Conservation (phyloP, 768 basidiomycete species). For the Russula dissimulans region DNA sequence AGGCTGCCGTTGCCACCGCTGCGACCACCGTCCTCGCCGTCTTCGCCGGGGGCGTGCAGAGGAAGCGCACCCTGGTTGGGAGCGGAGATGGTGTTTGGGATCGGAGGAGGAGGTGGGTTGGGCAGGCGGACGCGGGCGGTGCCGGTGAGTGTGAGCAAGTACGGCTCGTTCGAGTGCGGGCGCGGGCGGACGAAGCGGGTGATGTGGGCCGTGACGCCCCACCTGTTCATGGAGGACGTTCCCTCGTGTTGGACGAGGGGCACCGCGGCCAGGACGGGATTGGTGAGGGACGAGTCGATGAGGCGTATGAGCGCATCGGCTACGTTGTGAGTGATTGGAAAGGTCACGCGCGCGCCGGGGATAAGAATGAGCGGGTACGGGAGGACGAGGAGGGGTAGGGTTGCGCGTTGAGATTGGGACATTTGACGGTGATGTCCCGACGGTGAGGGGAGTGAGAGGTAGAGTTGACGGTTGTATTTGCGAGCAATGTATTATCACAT, state of each 20-base stretch:
- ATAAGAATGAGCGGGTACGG: slow-evolving; percentile 65
- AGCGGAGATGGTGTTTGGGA: too few relatives aligned
- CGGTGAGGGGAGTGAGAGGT: not conserved
- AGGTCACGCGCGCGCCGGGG: slow-evolving; percentile 58
- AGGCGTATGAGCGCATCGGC: slow-evolving; percentile 60
- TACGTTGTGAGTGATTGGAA: slow-evolving; percentile 52
- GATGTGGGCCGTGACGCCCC: slow-evolving; percentile 65
- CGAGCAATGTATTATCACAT: too few relatives aligned
- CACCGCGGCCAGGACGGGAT: slow-evolving; percentile 61
- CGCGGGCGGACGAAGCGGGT: slow-evolving; percentile 59
- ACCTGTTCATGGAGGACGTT: slow-evolving; percentile 33
- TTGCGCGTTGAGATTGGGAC: not conserved
- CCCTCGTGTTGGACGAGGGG: slow-evolving; percentile 35
- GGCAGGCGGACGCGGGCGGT: slow-evolving; percentile 55
- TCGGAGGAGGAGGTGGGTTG: slow-evolving; percentile 25
- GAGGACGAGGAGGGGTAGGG: slow-evolving; percentile 61
- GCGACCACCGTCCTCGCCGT: too few relatives aligned
- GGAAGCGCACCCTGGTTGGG: too few relatives aligned
- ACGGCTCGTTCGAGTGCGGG: slow-evolving; percentile 47
- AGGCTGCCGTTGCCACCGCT: too few relatives aligned
- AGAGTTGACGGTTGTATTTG: not conserved
- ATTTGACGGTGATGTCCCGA: too few relatives aligned
- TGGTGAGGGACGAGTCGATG: slow-evolving; percentile 58
- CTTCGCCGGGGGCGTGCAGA: too few relatives aligned
- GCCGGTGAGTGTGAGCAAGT: slow-evolving; percentile 65